These are phyloP conservation scores for Phytophthora macrochlamydospora DNA, from an alignment of 352 stramenopile genomes.

Conservation along the genomic window DNA sequence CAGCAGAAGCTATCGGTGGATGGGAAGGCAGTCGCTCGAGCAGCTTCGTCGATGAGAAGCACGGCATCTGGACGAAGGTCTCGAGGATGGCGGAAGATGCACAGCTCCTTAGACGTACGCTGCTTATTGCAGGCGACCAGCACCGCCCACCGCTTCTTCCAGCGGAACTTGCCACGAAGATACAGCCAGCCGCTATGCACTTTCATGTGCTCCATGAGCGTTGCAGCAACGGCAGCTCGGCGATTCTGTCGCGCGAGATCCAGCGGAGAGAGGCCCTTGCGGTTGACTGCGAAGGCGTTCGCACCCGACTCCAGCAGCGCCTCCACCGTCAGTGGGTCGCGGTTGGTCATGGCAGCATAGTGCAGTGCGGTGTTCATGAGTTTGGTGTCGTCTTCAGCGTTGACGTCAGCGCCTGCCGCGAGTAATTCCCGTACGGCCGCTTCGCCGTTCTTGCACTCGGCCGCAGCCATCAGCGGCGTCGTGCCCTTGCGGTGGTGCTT, in stretches of 20 bases:
- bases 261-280: conserved; percentile 55
- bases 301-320: conserved; percentile 53
- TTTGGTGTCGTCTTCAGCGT: conserved; percentile 41
- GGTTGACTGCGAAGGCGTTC: conserved; percentile 60
- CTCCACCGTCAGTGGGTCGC: conserved; percentile 51
- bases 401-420: conserved; percentile 49
- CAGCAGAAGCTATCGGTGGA: conserved; percentile 37
- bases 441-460: conserved; percentile 30
- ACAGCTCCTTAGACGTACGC: conserved; percentile 54
- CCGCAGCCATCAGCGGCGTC: conserved; percentile 72
- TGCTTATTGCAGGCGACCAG: conserved; percentile 59
- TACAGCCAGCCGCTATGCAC: conserved; percentile 67
- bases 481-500: conserved; percentile 48
- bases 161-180: conserved; percentile 49
- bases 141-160: conserved; percentile 69
- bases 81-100: conserved; percentile 44
- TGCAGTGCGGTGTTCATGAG: conserved; percentile 71
- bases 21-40: conserved; percentile 26
- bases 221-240: conserved; percentile 35
- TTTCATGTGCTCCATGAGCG: conserved; percentile 52
- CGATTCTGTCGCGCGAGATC: conserved; percentile 61
- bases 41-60: conserved; percentile 41
- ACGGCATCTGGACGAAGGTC: conserved; percentile 35
- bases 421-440: conserved; percentile 41
- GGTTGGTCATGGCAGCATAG: conserved; percentile 55